These are phyloP conservation scores for Suillus fuscotomentosus DNA, from an alignment of 768 basidiomycete genomes.

Conservation along the genomic window DNA sequence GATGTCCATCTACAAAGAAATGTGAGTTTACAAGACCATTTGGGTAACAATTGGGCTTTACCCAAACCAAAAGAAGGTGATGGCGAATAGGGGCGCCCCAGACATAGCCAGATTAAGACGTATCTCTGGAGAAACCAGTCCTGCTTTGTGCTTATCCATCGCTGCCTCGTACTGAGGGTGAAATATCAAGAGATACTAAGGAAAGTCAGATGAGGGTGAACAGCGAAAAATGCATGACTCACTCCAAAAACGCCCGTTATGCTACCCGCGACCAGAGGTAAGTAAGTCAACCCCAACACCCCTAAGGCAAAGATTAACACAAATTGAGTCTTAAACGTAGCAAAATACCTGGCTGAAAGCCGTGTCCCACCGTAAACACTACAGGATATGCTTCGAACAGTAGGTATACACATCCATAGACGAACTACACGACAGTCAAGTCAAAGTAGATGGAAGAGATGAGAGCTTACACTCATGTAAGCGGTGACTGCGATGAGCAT, in stretches of 20 bases:
- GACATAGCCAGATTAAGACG: not conserved
- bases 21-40: not conserved
- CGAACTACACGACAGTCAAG: slow-evolving; percentile 43
- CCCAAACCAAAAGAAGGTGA: not conserved
- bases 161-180: not conserved
- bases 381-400: slow-evolving; percentile 62
- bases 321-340: not conserved
- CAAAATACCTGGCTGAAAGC: slow-evolving; percentile 48
- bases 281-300: not conserved
- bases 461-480: not conserved
- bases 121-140: not conserved
- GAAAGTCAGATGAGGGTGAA: not conserved
- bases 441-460: not conserved
- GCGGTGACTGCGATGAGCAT: not conserved
- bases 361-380: slow-evolving; percentile 51
- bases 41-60: not conserved
- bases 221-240: not conserved
- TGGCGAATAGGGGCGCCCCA: not conserved
- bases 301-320: not conserved
- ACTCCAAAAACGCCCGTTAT: not conserved
- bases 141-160: not conserved
- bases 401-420: slow-evolving; percentile 62
- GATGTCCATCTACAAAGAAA: not conserved
- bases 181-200: not conserved
- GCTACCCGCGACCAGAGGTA: not conserved